These are phyloP conservation scores for Coemansia sp. DNA, from an alignment of 192 early-diverging fungal species.

Conservation along the genomic window DNA sequence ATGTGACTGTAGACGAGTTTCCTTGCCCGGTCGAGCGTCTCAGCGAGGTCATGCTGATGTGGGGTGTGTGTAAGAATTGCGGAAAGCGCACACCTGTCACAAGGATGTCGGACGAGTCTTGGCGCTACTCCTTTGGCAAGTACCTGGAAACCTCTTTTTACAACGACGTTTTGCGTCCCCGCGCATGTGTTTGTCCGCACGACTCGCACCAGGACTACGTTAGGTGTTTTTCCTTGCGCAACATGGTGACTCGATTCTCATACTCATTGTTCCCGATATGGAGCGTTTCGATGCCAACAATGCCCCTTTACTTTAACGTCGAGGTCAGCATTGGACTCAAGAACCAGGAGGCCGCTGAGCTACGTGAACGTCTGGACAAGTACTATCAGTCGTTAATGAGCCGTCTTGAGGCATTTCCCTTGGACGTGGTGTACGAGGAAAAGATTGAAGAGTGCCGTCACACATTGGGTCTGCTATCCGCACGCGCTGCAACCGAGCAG, in stretches of 20 bases:
- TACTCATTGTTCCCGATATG: conserved; percentile 55
- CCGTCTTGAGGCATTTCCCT: conserved; percentile 77
- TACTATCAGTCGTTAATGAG: conserved; percentile 89
- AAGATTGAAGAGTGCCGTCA: conserved; percentile 73
- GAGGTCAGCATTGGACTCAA: conserved; percentile 70
- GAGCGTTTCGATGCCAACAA: conserved; percentile 44
- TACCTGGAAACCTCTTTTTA: conserved; percentile 93
- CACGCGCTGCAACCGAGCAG: conserved; percentile 73
- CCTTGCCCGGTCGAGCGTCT: conserved; percentile 62
- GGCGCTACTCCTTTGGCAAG: conserved; percentile 98
- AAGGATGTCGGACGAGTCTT: conserved; percentile 82
- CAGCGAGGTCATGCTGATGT: conserved; percentile 84
- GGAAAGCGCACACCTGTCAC: conserved; percentile 66
- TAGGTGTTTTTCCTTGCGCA: conserved; percentile 78
- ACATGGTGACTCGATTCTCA: conserved; percentile 78
- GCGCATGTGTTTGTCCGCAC: conserved; percentile 78
- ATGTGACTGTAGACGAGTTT: conserved; percentile 69
- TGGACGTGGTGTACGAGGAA: conserved; percentile 72
- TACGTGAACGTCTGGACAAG: conserved; percentile 67
- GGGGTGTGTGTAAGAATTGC: conserved; percentile 84
- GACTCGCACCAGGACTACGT: conserved; percentile 81
- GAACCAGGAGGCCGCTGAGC: conserved; percentile 70
- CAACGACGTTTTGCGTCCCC: conserved; percentile 63
- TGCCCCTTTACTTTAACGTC: conserved; percentile 46
- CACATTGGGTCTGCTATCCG: conserved; percentile 67